Evolutionary conservation across 768 basidiomycete genomes (phyloP).

Genomic region (Kwoniella botswanensis): DNA sequence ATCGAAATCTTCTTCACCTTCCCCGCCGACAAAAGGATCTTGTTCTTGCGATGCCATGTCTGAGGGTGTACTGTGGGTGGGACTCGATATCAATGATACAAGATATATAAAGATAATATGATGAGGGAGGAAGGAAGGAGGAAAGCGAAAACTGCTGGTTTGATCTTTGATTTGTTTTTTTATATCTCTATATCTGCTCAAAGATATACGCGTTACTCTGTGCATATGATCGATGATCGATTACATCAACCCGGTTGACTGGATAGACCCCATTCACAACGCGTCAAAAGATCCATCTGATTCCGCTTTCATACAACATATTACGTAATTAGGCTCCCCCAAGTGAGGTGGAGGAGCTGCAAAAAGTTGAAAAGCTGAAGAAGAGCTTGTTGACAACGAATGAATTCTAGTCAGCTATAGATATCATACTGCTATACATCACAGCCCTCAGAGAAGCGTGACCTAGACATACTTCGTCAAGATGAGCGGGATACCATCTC

Average conservation of each 20-base stretch:
- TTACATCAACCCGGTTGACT: constrained; percentile 22
- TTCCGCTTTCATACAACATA: not conserved
- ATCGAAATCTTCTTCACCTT: constrained; percentile 64
- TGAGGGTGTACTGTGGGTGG: not conserved
- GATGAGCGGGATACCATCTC: constrained; percentile 40
- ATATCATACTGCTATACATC: no score
- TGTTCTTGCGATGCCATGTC: constrained; percentile 43
- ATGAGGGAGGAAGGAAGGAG: not conserved
- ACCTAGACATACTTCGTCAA: not conserved
- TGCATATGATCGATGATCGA: not conserved
- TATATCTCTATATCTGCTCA: not conserved
- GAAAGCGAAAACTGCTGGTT: no score
- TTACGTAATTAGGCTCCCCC: constrained; percentile 9
- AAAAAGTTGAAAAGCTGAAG: constrained; percentile 9
- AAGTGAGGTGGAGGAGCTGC: constrained; percentile 9
- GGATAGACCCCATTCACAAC: not conserved
- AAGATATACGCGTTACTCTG: constrained; percentile 21
- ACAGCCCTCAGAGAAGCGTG: no score
- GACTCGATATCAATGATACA: not conserved
- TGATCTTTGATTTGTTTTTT: constrained; percentile 15
- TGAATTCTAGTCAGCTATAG: no score
- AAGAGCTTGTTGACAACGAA: constrained; percentile 10
- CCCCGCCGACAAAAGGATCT: constrained; percentile 41
- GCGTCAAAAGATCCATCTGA: constrained; percentile 14
- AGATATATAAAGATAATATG: not conserved